A percentile compares a stretch with the other conserved stretches of the same genome.
Conservation (phyloP, 805 yeast species). For the Candida oleophila region DNA sequence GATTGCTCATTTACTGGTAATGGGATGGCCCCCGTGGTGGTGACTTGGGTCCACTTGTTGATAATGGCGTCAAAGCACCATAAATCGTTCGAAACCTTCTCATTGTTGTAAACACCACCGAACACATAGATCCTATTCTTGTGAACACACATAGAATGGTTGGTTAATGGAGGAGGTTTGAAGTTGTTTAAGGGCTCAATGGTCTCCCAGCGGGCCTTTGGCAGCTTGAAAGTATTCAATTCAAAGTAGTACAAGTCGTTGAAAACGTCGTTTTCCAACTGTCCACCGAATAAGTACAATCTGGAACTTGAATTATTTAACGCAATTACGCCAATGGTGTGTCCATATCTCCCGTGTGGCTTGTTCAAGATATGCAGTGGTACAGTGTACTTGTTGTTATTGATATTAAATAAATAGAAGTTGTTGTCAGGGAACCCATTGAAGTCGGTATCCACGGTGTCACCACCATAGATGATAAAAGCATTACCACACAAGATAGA, state of each 20-base stretch:
- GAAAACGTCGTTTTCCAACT: slow-evolving; percentile 77
- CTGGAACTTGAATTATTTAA: slow-evolving; percentile 43
- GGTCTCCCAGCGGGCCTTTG: slow-evolving; percentile 81
- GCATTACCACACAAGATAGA: slow-evolving; percentile 92
- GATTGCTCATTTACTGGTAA: slow-evolving; percentile 92
- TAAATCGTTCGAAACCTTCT: slow-evolving; percentile 67
- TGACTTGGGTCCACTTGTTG: slow-evolving; percentile 69
- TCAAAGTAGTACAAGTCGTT: slow-evolving; percentile 87
- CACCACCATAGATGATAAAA: slow-evolving; percentile 94
- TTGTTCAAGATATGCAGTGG: slow-evolving; percentile 49
- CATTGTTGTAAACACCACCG: slow-evolving; percentile 82
- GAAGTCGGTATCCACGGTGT: slow-evolving; percentile 78
- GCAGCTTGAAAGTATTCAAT: slow-evolving; percentile 78
- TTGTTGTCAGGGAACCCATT: slow-evolving; percentile 84
- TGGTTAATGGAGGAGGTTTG: slow-evolving; percentile 80
- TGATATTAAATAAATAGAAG: slow-evolving; percentile 74
- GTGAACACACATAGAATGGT: slow-evolving; percentile 84
- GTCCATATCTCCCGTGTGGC: slow-evolving; percentile 95
- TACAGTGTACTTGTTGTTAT: slow-evolving; percentile 42
- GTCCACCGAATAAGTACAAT: slow-evolving; percentile 92
- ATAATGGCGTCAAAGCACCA: slow-evolving; percentile 74
- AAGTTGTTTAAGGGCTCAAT: slow-evolving; percentile 50
- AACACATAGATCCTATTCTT: slow-evolving; percentile 79
- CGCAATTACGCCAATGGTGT: slow-evolving; percentile 76
- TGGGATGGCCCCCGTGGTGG: slow-evolving; percentile 72